phyloP scores from a whole-genome alignment of 2,329 filamentous ascomycete genomes.

The Colletotrichum musae region DNA sequence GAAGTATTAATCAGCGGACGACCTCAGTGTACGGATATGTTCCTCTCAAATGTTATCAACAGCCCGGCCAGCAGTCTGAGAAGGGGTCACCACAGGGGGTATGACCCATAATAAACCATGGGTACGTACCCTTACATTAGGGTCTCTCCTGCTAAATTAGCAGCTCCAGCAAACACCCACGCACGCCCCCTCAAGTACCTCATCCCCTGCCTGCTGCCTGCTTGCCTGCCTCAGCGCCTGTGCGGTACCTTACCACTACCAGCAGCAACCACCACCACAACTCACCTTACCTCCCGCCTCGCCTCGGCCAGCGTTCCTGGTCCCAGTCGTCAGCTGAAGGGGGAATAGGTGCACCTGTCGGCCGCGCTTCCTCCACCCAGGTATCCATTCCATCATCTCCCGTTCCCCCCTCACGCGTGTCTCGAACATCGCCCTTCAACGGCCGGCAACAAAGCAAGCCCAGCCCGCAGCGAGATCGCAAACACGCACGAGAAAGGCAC shows the following conservation, averaged over 20 bases:
- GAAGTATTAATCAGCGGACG: no score
- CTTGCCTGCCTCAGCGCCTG: background rate
- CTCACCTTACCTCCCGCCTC: conserved; percentile 34
- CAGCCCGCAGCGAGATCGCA: conserved; percentile 6
- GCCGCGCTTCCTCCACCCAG: conserved; percentile 31
- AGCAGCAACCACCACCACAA: conserved; percentile 7
- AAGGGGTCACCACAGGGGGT: conserved; percentile 12
- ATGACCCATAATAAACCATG: conserved; percentile 1
- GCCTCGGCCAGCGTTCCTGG: conserved; percentile 30
- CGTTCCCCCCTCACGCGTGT: conserved; percentile 17
- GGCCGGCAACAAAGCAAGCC: conserved; percentile 29
- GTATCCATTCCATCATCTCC: conserved; percentile 34
- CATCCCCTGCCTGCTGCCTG: background rate
- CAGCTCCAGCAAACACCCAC: background rate
- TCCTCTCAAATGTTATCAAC: background rate
- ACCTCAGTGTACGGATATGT: background rate
- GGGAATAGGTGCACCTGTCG: conserved; percentile 30
- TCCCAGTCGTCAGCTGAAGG: conserved; percentile 40
- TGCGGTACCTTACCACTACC: background rate
- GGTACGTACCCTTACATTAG: conserved; percentile 20
- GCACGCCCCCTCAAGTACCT: conserved; percentile 20
- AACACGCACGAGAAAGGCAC: conserved; percentile 19
- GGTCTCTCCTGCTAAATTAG: conserved; percentile 11
- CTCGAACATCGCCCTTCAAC: conserved; percentile 28
- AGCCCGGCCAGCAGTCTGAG: conserved; percentile 1